These are phyloP conservation scores for Dillenia suffruticosa DNA, from an alignment of 164 flowering plant genomes.

Conservation along the genomic window DNA sequence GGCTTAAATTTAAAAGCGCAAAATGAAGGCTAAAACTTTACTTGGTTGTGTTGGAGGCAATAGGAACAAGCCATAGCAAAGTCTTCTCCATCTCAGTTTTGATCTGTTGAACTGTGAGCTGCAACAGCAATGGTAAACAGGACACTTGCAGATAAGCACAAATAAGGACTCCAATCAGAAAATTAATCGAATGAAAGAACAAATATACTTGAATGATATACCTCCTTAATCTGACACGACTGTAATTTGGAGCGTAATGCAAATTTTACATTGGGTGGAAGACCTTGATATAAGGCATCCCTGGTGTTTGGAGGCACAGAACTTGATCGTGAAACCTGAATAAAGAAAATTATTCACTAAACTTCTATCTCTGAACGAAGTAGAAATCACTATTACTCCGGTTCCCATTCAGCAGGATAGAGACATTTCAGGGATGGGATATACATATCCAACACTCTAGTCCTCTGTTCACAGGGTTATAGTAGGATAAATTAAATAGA, in stretches of 20 bases:
- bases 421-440: not conserved
- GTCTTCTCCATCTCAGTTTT: slow-evolving; percentile 99
- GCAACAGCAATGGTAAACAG: slow-evolving; percentile 15
- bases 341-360: slow-evolving; percentile 4
- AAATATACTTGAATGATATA: slow-evolving; percentile 9
- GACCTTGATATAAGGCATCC: slow-evolving; percentile 57
- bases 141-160: not conserved
- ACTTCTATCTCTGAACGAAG: not conserved
- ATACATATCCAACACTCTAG: too few relatives aligned
- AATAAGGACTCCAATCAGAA: too few relatives aligned
- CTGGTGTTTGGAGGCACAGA: slow-evolving; percentile 60
- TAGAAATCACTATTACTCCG: not conserved
- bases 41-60: slow-evolving; percentile 96
- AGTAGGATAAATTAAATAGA: too few relatives aligned
- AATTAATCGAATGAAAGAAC: not conserved
- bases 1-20: not conserved
- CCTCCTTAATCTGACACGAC: slow-evolving; percentile 47
- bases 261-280: slow-evolving; percentile 52
- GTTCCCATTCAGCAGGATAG: not conserved
- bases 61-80: slow-evolving; percentile 94
- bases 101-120: slow-evolving; percentile 79
- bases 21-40: slow-evolving; percentile 22
- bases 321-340: slow-evolving; percentile 57
- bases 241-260: slow-evolving; percentile 49
- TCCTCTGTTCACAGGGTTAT: too few relatives aligned